Base-by-base conservation (phyloP, 2,329 filamentous ascomycete genomes). In the Phialophora chinensis region DNA sequence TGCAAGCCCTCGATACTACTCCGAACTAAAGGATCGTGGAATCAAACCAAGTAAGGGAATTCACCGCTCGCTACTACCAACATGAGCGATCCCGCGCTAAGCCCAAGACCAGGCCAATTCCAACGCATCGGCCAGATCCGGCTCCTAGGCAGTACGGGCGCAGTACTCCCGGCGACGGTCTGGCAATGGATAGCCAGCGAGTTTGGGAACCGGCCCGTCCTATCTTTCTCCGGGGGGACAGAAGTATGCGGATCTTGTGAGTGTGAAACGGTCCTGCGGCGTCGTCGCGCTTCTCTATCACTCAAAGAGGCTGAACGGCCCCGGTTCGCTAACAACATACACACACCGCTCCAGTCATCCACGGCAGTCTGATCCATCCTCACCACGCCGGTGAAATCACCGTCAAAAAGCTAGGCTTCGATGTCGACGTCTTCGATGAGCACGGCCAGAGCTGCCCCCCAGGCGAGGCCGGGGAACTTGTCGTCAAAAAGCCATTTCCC, bases 381-480 rank as follows among this genome's bases (percentile, higher is more conserved):
- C 81, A 93, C 0, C 85, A 87, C 66, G 77, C 82, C 0, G 86
- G 86, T 2, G 86, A 85, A 4, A 85, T 83, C 27, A 83, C 86
- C 69, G 84, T 84, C 0, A 80, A 82, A 0, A 78, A 76, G 47
- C 77, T 88, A 0, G 86, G 85, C 0, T 83, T 62, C 27, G 66
- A 62, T 35, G 59, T 68, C n/a, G 63, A 44, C 47, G 59, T 66
- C 14, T 61, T 58, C 20, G 33, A 27, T 14, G 29, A 33, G 5
- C 54, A 66, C 20, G 63, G 38, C 10, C 56, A 47, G 17, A 38
- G 27, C 7, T 33, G 57, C 4, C 33, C 33, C 5, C 60, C 53
- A 20, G 91, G 91, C 10, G 85, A 85, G 4, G 83, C 91, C 0
- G 91, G 91, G 1, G 91, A 95, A 73, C 84, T 95, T 4, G 91